phyloP scores from a whole-genome alignment of 1,284 basidiomycete genomes.

The Cystobasidium slooffiae region DNA sequence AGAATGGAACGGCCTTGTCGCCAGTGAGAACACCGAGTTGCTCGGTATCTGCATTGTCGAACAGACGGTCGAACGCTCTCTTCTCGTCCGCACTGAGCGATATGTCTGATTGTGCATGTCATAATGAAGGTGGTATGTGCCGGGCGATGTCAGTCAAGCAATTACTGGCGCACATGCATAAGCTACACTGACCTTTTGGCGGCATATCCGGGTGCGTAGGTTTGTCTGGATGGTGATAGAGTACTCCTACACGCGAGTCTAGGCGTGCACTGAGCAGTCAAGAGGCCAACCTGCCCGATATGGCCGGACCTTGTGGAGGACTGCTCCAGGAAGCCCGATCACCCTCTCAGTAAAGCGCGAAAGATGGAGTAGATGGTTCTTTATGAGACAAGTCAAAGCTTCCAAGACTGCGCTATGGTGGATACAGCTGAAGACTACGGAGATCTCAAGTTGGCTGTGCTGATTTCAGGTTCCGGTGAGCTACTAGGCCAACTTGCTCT shows the following conservation, averaged over 20 bases:
- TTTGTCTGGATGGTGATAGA: neutral
- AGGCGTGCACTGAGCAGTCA: neutral
- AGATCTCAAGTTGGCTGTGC: constrained; percentile 63
- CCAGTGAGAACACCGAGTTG: constrained; percentile 53
- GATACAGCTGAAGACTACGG: constrained; percentile 4
- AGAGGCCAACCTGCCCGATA: constrained; percentile 9
- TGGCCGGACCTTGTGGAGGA: constrained; percentile 1
- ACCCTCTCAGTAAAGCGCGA: no score
- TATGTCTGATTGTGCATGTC: constrained; percentile 10
- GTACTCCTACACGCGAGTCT: neutral
- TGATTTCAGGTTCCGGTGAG: constrained; percentile 82
- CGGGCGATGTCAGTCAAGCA: constrained; percentile 3
- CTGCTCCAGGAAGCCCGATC: neutral
- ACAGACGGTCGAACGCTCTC: constrained; percentile 35
- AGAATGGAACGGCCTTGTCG: constrained; percentile 55
- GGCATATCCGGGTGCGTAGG: neutral
- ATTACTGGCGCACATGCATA: neutral
- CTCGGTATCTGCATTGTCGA: constrained; percentile 50
- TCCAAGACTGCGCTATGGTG: neutral
- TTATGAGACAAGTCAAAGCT: neutral
- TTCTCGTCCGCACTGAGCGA: constrained; percentile 37
- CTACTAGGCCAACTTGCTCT: neutral
- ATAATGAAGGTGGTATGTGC: neutral
- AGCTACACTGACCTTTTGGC: constrained; percentile 13
- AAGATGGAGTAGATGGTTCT: no score